Conservation (phyloP, 2,329 filamentous ascomycete genomes). For the Aspergillus ruber region DNA sequence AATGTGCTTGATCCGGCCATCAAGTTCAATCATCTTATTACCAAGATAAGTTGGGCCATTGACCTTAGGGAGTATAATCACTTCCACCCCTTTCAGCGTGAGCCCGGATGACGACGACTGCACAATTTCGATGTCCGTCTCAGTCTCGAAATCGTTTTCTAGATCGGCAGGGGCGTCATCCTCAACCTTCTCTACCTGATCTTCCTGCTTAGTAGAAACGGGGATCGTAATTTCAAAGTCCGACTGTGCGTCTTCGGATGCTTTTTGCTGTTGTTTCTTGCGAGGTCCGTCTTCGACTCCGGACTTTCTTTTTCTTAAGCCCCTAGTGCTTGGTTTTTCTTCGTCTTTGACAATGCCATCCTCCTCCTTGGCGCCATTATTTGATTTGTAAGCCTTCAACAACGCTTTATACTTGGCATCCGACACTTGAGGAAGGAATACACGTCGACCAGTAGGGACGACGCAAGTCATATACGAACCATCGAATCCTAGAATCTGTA, state of each 20-base stretch:
- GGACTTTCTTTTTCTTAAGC: conserved; percentile 11
- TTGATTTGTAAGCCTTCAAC: background rate
- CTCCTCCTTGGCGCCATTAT: background rate
- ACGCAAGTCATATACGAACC: conserved; percentile 29
- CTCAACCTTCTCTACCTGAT: background rate
- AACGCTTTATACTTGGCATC: background rate
- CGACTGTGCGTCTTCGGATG: background rate
- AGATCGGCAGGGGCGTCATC: background rate
- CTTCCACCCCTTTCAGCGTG: conserved; percentile 4
- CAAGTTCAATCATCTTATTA: conserved; percentile 32
- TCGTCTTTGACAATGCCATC: background rate
- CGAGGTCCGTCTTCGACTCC: conserved; percentile 2
- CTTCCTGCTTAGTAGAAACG: no score
- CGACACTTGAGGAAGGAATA: conserved; percentile 21
- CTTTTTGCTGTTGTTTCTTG: background rate
- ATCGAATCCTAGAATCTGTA: conserved; percentile 29
- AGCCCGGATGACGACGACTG: conserved; percentile 1
- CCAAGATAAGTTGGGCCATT: conserved; percentile 22
- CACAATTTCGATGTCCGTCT: background rate
- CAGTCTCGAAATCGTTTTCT: background rate
- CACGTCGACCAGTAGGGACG: conserved; percentile 33
- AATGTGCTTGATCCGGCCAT: conserved; percentile 30
- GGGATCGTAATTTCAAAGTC: background rate
- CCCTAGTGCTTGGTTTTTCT: background rate
- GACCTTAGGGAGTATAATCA: conserved; percentile 25